Base-by-base conservation (phyloP, 164 flowering plant genomes). In the Piper betle region DNA sequence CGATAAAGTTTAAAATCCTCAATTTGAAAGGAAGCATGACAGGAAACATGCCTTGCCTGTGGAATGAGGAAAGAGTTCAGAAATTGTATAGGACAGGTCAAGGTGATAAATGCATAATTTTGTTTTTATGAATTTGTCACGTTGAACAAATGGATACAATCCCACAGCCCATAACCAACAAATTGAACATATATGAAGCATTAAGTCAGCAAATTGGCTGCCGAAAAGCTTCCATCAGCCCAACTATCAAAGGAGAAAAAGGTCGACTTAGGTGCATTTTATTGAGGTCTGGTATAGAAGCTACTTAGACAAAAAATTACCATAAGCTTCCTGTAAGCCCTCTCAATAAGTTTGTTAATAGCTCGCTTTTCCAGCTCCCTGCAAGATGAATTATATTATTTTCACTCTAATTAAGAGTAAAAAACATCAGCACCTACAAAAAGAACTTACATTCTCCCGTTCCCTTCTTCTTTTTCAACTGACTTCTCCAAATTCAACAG, bases 311-410 rank as follows among this genome's bases (percentile, higher is more conserved):
- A 18, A 65, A 37, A 62, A 25, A 20, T 64, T 75, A 91, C 98
- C 98, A 82, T 66, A 64, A 69, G 74, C 75, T 84, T 91, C 69
- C 66, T 79, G 70, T 80, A 88, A 59, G 95, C 84, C 77, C 80
- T 68, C 73, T 88, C 96, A 63, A 78, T 73, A 61, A 88, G 87
- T 64, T 77, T 79, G 70, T 82, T 73, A 87, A 91, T 74, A 6
- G 96, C 95, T 71, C 77, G 67, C 68, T 75, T 82, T 79, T 91
- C 96, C 68, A 75, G 83, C 48, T 67, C 66, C 82, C 96, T 88
- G 86, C 72, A 78, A 53, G 71, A 55, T 37, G 46, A 66, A 64
- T 58, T 41, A 63, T 17, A 60, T 50, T 55, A 50, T 37, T 48
- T 25, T 37, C n/a, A 6, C 33, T 4, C 57, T 16, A 12, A 54